These are phyloP conservation scores for Mortierella sp. DNA, from an alignment of 371 early-diverging fungal species.

Conservation along the genomic window DNA sequence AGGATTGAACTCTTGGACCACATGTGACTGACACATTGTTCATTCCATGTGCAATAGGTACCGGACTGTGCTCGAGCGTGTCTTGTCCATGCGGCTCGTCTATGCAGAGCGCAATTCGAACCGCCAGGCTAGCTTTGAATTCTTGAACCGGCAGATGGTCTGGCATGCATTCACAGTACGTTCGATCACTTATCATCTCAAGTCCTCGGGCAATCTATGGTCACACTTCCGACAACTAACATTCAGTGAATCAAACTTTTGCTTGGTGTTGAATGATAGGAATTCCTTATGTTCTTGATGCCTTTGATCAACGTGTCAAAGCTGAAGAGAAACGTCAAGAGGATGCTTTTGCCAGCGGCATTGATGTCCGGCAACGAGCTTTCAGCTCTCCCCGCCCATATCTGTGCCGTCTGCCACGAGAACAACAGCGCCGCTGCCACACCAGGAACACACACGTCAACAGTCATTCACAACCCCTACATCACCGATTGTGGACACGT, in stretches of 20 bases:
- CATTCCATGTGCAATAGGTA: constrained; percentile 62
- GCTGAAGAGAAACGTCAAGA: constrained; percentile 72
- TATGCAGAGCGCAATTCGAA: constrained; percentile 82
- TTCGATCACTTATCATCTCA: background rate
- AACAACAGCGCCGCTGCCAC: constrained; percentile 48
- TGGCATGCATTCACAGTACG: constrained; percentile 95
- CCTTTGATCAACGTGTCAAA: constrained; percentile 87
- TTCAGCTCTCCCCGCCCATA: constrained; percentile 71
- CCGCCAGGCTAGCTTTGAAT: constrained; percentile 91
- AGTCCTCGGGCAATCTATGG: background rate
- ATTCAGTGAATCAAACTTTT: background rate
- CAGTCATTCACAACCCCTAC: constrained; percentile 78
- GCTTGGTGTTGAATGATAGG: constrained; percentile 61
- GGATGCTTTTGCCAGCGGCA: constrained; percentile 68
- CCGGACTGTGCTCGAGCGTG: constrained; percentile 81
- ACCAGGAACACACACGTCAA: constrained; percentile 47
- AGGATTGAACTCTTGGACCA: background rate
- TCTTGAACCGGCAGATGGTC: constrained; percentile 93
- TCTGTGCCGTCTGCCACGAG: constrained; percentile 82
- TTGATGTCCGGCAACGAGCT: constrained; percentile 67
- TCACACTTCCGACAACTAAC: background rate
- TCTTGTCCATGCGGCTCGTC: constrained; percentile 86
- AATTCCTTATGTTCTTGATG: constrained; percentile 90
- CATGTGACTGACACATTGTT: background rate
- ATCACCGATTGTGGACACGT: constrained; percentile 84